Percentiles rank a stretch among this genome's conserved stretches.
Conservation (phyloP, 2,329 filamentous ascomycete genomes). For the Scedosporium apiospermum region DNA sequence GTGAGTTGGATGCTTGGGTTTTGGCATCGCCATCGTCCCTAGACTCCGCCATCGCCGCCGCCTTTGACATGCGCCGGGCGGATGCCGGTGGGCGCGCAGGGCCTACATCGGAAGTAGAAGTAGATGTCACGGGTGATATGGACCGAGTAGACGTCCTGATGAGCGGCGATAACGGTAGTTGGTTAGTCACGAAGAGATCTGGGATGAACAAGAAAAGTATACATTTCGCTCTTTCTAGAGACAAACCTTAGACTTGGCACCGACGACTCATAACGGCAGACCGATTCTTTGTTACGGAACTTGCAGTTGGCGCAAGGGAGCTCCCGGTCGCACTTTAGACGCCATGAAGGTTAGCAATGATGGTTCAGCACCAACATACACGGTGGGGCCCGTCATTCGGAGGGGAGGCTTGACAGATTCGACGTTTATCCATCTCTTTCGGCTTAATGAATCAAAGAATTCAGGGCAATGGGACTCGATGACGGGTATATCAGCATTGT, state of each 20-base stretch:
- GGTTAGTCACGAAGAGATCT: background rate
- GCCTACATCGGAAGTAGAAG: background rate
- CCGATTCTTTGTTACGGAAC: conserved; percentile 43
- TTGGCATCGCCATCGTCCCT: background rate
- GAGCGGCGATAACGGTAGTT: conserved; percentile 18
- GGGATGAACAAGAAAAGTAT: background rate
- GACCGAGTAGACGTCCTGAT: conserved; percentile 13
- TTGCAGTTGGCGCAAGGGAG: conserved; percentile 51
- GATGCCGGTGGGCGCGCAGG: background rate
- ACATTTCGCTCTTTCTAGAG: background rate
- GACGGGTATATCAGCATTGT: background rate
- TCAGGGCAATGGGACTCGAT: background rate
- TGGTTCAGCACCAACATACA: background rate
- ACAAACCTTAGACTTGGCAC: background rate
- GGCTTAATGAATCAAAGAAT: background rate
- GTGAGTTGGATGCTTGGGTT: conserved; percentile 11
- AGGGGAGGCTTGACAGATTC: background rate
- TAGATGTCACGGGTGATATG: background rate
- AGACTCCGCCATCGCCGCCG: background rate
- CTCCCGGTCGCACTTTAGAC: conserved; percentile 47
- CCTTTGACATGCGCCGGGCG: background rate
- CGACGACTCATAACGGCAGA: conserved; percentile 48
- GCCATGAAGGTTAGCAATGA: background rate
- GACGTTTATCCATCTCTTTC: background rate
- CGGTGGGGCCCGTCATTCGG: background rate